Base-by-base conservation (phyloP, 176 grass and related monocot species). In the Oryza brachyantha region DNA sequence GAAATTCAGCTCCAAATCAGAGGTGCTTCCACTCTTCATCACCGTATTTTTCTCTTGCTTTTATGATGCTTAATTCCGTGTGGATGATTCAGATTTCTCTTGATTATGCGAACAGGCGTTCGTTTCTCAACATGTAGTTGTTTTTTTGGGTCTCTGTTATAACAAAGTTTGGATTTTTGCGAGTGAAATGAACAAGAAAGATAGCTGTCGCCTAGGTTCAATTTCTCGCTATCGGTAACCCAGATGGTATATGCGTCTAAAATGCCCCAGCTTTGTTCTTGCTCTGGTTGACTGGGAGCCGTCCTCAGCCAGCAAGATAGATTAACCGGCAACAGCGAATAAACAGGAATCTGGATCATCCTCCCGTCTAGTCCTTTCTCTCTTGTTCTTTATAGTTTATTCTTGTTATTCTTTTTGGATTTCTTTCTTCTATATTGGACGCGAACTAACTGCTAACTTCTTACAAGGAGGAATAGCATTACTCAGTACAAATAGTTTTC, bases 1-100 rank as follows among this genome's bases (percentile, higher is more conserved):
- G 82, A 93, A 83, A 73, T 88, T 68, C 82, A 88, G 76, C 84
- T 93, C 29, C 82, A 87, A 3, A 75, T 82, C 57, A 73, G 46
- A 91, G 88, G 91, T 93, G 37, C 25, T 25, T 45, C 26, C 7
- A 3, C n/a, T 57, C 21, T 68, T 16, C 28, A 25, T 72, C 64
- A 32, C 31, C 58, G 22, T 25, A 3, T 32, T 29, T 69, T 5
- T 28, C 17, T 28, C 0, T 45, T 34, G 28, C 5, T 21, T 39
- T 67, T 8, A 27, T 36, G 9, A 1, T 1, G 66, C 28, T 55
- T 77, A 13, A 16, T 29, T 13, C 4, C 48, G 35, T 78, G 27
- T 9, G 8, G 16, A 61, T 13, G 37, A 8, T 72, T 81, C 38
- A 34, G n/a, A 24, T 12, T 5, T 9, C 12, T 32, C n/a, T 50